These are phyloP conservation scores for Kodamaea fungicola DNA, from an alignment of 1,139 yeast genomes.

Conservation along the genomic window DNA sequence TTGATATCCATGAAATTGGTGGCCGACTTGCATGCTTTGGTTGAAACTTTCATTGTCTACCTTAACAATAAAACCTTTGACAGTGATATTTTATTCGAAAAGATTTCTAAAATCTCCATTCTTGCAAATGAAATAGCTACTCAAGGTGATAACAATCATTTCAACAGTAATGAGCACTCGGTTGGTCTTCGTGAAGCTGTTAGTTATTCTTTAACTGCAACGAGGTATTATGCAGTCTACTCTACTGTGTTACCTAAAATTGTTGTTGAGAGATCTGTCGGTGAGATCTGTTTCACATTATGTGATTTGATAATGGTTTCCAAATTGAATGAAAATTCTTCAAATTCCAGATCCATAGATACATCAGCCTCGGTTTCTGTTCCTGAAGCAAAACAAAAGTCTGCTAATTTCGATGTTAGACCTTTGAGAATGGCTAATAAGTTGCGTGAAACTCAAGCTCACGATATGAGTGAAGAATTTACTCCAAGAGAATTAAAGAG, in stretches of 20 bases:
- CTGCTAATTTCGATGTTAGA: conserved; percentile 41
- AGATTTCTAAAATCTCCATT: conserved; percentile 51
- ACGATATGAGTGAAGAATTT: neutral
- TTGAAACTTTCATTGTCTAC: conserved; percentile 42
- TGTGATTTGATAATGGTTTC: conserved; percentile 64
- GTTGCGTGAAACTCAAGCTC: conserved; percentile 18
- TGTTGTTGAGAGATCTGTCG: conserved; percentile 72
- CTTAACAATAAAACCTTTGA: conserved; percentile 33
- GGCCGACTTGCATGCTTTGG: conserved; percentile 43
- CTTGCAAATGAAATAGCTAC: conserved; percentile 47
- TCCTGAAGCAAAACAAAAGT: neutral
- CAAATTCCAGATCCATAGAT: conserved; percentile 10
- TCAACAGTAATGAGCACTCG: conserved; percentile 35
- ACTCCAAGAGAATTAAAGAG: neutral
- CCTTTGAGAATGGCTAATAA: conserved; percentile 59
- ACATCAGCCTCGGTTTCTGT: conserved; percentile 1
- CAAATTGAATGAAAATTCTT: conserved; percentile 38
- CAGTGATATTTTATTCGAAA: conserved; percentile 49
- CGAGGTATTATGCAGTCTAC: conserved; percentile 72
- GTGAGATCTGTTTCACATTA: conserved; percentile 70
- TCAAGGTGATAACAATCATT: conserved; percentile 34
- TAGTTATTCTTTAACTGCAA: conserved; percentile 72
- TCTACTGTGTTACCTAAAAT: conserved; percentile 64
- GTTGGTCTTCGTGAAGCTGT: conserved; percentile 61
- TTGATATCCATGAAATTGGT: conserved; percentile 43